Base-by-base conservation (phyloP, 768 basidiomycete genomes). In the Boletus huronensis region DNA sequence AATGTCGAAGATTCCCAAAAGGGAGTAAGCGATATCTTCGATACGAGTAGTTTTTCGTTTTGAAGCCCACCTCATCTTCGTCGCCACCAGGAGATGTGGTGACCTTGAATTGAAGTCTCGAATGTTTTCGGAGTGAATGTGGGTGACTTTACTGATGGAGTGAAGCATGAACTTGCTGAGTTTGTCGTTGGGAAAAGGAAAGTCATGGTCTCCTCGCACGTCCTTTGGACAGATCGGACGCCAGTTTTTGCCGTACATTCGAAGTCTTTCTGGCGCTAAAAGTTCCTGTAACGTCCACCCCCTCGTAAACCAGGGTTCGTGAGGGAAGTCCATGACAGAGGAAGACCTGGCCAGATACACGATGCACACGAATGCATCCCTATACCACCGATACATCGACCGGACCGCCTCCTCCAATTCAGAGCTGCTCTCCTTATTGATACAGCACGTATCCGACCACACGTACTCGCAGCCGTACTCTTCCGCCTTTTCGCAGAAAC, bases 401-500 rank as follows among this genome's bases (percentile, higher is more conserved):
- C 49, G 57, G 26, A 59, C 47, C 5, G 57, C 58, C 39, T 59
- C 58, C 29, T 57, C 49, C 17, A 59, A 17, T 17, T 59, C 58
- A 8, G 58, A 39, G 42, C 56, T 58, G 23, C 49, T 58, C 28
- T 48, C 50, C 32, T 58, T 59, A 42, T 59, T 58, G 28, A 59
- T 59, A 17, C 58, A 59, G 13, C 60, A 65, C 5, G 66, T 65
- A 9, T 64, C 65, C 5, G 57, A 45, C 65, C 65, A 67, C 6
- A 55, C 66, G 29, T 55, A 64, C 26, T 58, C 48, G 48, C 57
- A 59, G 2, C 54, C 58, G 8, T 59, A 52, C 21, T 46, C 58
- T 9, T 36, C 39, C 1, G 61, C 62, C 49, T 57, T 60, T 14
- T 44, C 23, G 50, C 62, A 63, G 39, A 60, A 63, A 10, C 23